phyloP scores from a whole-genome alignment of 192 early-diverging fungal genomes.

The Dispira simplex region DNA sequence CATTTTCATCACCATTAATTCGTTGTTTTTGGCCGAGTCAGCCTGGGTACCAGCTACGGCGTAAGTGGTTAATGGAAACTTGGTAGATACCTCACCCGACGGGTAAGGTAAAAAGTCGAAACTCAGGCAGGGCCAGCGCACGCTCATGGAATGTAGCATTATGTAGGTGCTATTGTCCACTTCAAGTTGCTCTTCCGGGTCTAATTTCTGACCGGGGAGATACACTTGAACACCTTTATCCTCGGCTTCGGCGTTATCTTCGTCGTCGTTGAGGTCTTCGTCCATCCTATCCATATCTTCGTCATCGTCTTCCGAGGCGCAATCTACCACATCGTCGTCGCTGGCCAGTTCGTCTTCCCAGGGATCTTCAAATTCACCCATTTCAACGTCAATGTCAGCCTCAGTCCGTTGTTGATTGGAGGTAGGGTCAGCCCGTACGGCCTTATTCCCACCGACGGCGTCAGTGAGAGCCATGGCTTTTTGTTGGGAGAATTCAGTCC shows the following conservation, averaged over 20 bases:
- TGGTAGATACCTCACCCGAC: conserved; percentile 58
- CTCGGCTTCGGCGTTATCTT: conserved; percentile 30
- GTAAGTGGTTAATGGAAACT: conserved; percentile 86
- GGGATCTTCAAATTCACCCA: conserved; percentile 87
- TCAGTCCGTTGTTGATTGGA: conserved; percentile 4
- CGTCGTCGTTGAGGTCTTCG: conserved; percentile 33
- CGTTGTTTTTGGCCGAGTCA: conserved; percentile 65
- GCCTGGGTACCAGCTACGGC: conserved; percentile 91
- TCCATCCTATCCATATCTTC: conserved; percentile 28
- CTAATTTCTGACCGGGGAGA: conserved; percentile 78
- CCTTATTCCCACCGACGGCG: not conserved
- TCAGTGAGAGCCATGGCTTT: not conserved
- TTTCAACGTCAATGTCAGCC: conserved; percentile 34
- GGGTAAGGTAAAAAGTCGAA: conserved; percentile 89
- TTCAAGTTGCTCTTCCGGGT: conserved; percentile 77
- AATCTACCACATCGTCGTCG: conserved; percentile 48
- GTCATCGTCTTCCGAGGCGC: conserved; percentile 19
- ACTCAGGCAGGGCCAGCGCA: conserved; percentile 91
- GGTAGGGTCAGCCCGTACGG: not conserved
- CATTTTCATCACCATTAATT: conserved; percentile 92
- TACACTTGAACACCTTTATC: conserved; percentile 57
- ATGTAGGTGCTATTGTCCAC: conserved; percentile 90
- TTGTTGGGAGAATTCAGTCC: not conserved
- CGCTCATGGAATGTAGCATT: conserved; percentile 89
- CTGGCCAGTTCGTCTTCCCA: conserved; percentile 77